These are phyloP conservation scores for Lithohypha guttulata DNA, from an alignment of 2,329 filamentous ascomycete species.

Conservation along the genomic window DNA sequence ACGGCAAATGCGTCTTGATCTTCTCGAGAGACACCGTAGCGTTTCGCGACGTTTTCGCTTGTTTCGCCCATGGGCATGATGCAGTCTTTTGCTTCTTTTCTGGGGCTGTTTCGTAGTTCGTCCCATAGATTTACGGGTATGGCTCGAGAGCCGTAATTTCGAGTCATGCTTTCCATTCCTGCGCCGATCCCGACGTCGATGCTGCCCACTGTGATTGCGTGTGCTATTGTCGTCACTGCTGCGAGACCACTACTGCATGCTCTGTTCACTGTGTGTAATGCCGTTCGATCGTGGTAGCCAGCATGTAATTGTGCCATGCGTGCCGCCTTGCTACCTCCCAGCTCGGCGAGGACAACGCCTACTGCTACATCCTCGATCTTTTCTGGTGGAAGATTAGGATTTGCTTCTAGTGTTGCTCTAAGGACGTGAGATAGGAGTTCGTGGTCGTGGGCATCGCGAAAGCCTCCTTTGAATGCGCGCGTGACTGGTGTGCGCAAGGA, in stretches of 20 bases:
- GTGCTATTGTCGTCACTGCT: constrained; percentile 62
- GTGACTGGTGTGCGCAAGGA: constrained; percentile 82
- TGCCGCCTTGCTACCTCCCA: constrained; percentile 80
- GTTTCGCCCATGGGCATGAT: constrained; percentile 93
- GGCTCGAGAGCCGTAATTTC: constrained; percentile 76
- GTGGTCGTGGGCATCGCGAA: constrained; percentile 84
- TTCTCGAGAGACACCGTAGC: constrained; percentile 60
- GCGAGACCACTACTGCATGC: constrained; percentile 73
- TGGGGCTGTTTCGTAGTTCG: constrained; percentile 51
- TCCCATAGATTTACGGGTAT: constrained; percentile 77
- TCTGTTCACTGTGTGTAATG: constrained; percentile 78
- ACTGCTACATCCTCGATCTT: constrained; percentile 71
- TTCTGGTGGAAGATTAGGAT: constrained; percentile 60
- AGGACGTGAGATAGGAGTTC: constrained; percentile 60
- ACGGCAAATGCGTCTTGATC: constrained; percentile 81
- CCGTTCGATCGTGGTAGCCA: constrained; percentile 60
- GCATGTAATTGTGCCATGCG: constrained; percentile 84
- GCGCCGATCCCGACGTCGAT: constrained; percentile 69
- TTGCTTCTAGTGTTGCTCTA: constrained; percentile 58
- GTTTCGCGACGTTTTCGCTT: constrained; percentile 71
- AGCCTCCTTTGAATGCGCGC: constrained; percentile 67
- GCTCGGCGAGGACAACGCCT: constrained; percentile 80
- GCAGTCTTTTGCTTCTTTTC: constrained; percentile 67
- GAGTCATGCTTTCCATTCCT: constrained; percentile 93
- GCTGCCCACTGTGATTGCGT: constrained; percentile 62